Evolutionary conservation across 495 filamentous ascomycete genomes (phyloP).

Genomic region (Penicillium herquei): DNA sequence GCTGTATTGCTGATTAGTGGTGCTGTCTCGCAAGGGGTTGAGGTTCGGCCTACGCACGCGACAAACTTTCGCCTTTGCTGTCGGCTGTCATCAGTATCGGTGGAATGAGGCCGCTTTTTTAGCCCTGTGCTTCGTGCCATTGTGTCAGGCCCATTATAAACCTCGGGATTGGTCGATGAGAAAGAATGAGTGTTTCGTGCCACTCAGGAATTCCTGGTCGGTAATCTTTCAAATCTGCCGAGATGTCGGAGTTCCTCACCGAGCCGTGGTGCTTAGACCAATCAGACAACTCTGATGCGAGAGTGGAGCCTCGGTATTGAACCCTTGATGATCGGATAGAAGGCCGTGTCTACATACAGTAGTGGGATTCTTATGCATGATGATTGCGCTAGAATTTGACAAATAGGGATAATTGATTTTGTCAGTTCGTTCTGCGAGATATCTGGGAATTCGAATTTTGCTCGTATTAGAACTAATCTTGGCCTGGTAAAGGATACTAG

Average conservation of each 20-base stretch:
- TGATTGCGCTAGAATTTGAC: neutral
- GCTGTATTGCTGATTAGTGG: conserved; percentile 18
- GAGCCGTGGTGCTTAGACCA: neutral
- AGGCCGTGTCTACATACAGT: neutral
- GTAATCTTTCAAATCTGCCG: conserved; percentile 1
- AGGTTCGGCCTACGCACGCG: conserved; percentile 24
- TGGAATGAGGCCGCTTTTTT: conserved; percentile 13
- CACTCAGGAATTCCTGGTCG: neutral
- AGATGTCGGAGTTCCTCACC: conserved; percentile 1
- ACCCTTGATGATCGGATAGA: neutral
- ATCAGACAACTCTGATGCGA: neutral
- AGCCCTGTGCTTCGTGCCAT: conserved; percentile 20
- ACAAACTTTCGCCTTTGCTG: conserved; percentile 38
- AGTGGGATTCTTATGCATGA: neutral
- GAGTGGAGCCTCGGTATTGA: neutral
- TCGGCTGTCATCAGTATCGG: conserved; percentile 12
- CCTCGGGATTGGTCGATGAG: conserved; percentile 11
- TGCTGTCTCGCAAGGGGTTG: neutral
- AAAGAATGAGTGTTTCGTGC: neutral
- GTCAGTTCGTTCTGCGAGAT: too few relatives aligned
- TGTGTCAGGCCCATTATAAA: conserved; percentile 3
- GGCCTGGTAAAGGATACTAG: too few relatives aligned
- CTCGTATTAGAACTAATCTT: too few relatives aligned
- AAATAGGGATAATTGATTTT: too few relatives aligned
- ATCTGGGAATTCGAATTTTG: too few relatives aligned